Evolutionary conservation across 2,329 filamentous ascomycete species (phyloP).

Genomic region (Diplodia mutila): DNA sequence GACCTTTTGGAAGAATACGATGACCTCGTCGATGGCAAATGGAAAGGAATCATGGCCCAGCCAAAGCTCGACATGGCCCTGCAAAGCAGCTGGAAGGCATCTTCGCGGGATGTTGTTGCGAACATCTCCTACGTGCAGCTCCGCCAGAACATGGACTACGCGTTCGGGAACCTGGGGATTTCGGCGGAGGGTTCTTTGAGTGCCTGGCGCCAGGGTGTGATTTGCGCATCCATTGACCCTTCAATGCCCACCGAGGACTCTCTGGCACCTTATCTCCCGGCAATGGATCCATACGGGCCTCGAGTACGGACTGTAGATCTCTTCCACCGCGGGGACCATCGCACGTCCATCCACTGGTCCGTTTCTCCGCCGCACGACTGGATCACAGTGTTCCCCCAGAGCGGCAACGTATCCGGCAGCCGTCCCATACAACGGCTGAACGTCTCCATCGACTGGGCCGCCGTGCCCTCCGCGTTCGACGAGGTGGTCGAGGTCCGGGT

Average conservation of each 20-base stretch:
- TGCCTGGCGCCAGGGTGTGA: conserved; percentile 28
- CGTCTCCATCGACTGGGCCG: conserved; percentile 30
- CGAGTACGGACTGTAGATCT: background rate
- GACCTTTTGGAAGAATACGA: conserved; percentile 30
- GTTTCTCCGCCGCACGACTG: background rate
- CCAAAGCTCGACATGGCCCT: conserved; percentile 59
- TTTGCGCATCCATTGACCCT: conserved; percentile 13
- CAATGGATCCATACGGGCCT: background rate
- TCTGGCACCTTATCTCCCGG: background rate
- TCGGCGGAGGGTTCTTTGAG: conserved; percentile 57
- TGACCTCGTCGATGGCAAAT: conserved; percentile 35
- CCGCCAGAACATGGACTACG: conserved; percentile 57
- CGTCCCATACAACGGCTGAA: conserved; percentile 31
- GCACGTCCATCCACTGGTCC: background rate
- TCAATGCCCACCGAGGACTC: background rate
- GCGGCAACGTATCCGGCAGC: background rate
- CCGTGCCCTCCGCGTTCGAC: conserved; percentile 26
- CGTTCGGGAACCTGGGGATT: conserved; percentile 60
- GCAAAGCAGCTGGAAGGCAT: conserved; percentile 70
- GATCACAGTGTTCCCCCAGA: background rate
- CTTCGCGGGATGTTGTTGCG: conserved; percentile 66
- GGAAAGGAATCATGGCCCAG: background rate
- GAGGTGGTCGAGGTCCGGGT: conserved; percentile 31
- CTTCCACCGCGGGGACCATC: background rate
- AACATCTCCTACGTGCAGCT: conserved; percentile 60